phyloP scores from a whole-genome alignment of 2,329 filamentous ascomycete species.

The Cytospora leucostoma region DNA sequence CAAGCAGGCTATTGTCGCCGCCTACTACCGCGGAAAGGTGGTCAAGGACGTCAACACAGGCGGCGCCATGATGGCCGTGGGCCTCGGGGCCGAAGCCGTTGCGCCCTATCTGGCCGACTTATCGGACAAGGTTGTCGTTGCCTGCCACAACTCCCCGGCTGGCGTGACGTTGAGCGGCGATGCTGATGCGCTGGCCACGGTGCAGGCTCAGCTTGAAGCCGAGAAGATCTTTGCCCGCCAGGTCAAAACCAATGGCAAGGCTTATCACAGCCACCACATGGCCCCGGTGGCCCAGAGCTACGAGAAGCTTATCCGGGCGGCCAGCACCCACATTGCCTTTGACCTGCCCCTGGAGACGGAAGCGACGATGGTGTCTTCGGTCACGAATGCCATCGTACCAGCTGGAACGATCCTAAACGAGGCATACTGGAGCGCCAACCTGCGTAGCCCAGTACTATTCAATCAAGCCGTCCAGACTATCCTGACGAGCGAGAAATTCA shows the following conservation, averaged over 20 bases:
- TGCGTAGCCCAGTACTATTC: constrained; percentile 33
- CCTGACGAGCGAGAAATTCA: background rate
- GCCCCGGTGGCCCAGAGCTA: constrained; percentile 18
- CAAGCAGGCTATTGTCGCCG: background rate
- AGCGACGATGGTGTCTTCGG: constrained; percentile 19
- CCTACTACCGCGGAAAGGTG: constrained; percentile 14
- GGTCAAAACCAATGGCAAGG: constrained; percentile 40
- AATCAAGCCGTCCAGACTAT: constrained; percentile 25
- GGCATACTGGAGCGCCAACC: constrained; percentile 32
- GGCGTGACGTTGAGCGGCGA: constrained; percentile 48
- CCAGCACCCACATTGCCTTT: constrained; percentile 8
- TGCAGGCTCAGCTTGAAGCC: constrained; percentile 31
- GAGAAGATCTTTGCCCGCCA: constrained; percentile 35
- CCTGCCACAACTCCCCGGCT: constrained; percentile 47
- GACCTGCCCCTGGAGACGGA: background rate
- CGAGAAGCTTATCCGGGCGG: constrained; percentile 8
- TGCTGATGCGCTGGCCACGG: constrained; percentile 33
- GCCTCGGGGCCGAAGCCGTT: constrained; percentile 3
- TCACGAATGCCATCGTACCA: constrained; percentile 13
- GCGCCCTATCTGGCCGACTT: background rate
- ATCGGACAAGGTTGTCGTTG: constrained; percentile 35
- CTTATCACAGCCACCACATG: constrained; percentile 46
- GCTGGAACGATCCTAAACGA: constrained; percentile 11
- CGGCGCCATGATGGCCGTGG: constrained; percentile 24
- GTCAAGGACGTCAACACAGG: background rate